Conservation (phyloP, 2,329 filamentous ascomycete genomes). For the Exophiala bonariae region DNA sequence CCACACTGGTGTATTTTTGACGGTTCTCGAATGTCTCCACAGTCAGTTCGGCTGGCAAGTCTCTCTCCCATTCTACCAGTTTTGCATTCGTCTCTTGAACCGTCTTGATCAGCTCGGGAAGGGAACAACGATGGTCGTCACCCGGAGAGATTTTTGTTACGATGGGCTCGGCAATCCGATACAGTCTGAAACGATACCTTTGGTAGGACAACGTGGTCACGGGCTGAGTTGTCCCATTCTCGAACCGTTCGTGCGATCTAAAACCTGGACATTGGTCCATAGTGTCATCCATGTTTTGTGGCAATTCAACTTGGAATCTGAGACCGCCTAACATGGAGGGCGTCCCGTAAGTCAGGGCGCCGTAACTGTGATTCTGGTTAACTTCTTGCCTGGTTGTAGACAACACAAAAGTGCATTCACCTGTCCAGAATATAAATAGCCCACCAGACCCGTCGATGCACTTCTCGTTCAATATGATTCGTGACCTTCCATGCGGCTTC, state of each 20-base stretch:
- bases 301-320: slow-evolving; percentile 3
- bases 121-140: neutral
- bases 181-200: slow-evolving; percentile 12
- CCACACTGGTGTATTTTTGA: neutral
- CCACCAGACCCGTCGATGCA: slow-evolving; percentile 44
- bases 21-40: neutral
- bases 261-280: slow-evolving; percentile 7
- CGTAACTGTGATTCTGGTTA: neutral
- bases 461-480: slow-evolving; percentile 32
- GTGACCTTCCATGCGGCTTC: slow-evolving; percentile 26
- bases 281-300: slow-evolving; percentile 12
- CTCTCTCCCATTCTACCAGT: slow-evolving; percentile 8
- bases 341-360: slow-evolving; percentile 7
- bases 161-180: slow-evolving; percentile 9
- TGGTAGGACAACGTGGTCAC: slow-evolving; percentile 15
- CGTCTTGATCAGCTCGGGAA: neutral
- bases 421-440: slow-evolving; percentile 43
- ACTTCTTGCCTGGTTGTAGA: neutral
- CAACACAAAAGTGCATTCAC: neutral
- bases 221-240: neutral
- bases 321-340: neutral
- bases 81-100: slow-evolving; percentile 6
- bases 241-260: slow-evolving; percentile 2
- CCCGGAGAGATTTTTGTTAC: slow-evolving; percentile 4
- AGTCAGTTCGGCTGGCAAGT: slow-evolving; percentile 11